Base-by-base conservation (phyloP, 2,329 filamentous ascomycete genomes). In the Bipolaris bicolor region DNA sequence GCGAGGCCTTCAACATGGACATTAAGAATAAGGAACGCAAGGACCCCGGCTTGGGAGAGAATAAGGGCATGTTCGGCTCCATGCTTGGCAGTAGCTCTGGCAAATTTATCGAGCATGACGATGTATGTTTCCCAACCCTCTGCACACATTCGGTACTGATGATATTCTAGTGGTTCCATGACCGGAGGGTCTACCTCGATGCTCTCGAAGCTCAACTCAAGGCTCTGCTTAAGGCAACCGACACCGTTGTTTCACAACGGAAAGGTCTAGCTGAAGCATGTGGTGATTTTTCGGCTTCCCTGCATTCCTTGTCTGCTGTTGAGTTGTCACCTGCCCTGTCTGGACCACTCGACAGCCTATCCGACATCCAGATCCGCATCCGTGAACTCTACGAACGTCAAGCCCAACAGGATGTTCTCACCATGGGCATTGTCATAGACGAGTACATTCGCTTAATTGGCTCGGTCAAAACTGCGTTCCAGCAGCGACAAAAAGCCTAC, bases 61-160 rank as follows among this genome's bases (percentile, higher is more conserved):
- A 88, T 80, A 98, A 98, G 79, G 93, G 95, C 52, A 89, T 98
- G 81, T 86, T 98, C 68, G 91, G 92, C 69, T 91, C 89, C 15
- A 84, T 97, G 90, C 84, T 61, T 87, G 94, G 62, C 24, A 90
- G 93, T 29, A 88, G 84, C 68, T 79, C 78, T 33, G 83, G 83
- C 58, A 99, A 99, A 77, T 99, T 99, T 78, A 88, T 99, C 37
- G 95, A 99, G 78, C 95, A 98, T 73, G 95, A 99, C 75, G 95
- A 99, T 79, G 90, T 92, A 77, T 81, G 89, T 80, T 20, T 10
- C 22, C 22, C 7, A 5, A 26, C 52, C 60, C 34, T 24, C 34
- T 47, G 5, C 7, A 9, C 46, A 13, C 0, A 11, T 9, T 1
- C 3, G n/a, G 36, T 46, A 50, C 61, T 65, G 62, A 71, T 57